Conservation (phyloP, 2,329 filamentous ascomycete genomes). For the Cercospora sesami region DNA sequence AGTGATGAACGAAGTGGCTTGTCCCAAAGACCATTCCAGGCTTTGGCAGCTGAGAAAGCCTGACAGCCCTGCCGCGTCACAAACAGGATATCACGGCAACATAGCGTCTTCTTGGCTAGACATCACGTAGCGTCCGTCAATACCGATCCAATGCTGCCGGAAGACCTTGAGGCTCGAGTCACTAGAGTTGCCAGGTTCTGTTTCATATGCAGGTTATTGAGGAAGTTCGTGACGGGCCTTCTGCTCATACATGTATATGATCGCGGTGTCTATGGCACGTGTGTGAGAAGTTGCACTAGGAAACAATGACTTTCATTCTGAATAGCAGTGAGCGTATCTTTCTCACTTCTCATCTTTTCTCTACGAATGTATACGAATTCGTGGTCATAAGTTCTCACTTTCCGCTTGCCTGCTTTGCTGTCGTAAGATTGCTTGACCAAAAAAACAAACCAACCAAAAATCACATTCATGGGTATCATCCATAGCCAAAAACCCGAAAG, state of each 20-base stretch:
- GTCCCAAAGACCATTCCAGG: not conserved
- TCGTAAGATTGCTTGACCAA: not conserved
- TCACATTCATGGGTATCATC: not conserved
- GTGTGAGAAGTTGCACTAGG: too few relatives aligned
- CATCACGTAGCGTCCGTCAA: not conserved
- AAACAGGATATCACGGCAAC: not conserved
- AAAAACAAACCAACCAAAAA: not conserved
- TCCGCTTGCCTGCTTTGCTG: not conserved
- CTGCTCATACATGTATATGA: not conserved
- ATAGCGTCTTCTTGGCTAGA: conserved; percentile 3
- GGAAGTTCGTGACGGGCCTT: not conserved
- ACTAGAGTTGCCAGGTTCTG: not conserved
- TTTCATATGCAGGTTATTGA: not conserved
- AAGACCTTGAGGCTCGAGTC: not conserved
- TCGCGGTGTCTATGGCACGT: not conserved
- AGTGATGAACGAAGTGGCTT: not conserved
- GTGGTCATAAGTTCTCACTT: not conserved
- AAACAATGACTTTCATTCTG: too few relatives aligned
- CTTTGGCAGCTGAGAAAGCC: not conserved
- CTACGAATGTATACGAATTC: not conserved
- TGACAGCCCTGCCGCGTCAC: not conserved
- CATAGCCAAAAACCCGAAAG: not conserved
- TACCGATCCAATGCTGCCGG: not conserved
- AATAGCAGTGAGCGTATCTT: not conserved
- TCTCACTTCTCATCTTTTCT: not conserved